A percentile compares a stretch with the other conserved stretches of the same genome.
These are phyloP conservation scores for Amaranthus hypochondriacus DNA, from an alignment of 148 eudicot genomes.

Conservation along the genomic window DNA sequence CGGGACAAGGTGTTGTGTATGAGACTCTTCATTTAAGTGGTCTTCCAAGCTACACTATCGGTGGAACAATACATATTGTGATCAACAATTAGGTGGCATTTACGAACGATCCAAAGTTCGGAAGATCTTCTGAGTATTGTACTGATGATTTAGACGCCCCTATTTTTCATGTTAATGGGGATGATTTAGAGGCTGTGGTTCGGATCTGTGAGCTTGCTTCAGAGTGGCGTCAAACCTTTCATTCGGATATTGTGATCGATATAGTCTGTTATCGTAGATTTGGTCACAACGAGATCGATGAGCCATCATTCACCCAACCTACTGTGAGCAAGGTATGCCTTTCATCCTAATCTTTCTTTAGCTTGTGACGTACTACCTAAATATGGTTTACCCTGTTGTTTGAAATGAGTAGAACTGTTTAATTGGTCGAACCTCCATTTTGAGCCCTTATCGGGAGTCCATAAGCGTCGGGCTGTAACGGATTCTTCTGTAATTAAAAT, in stretches of 20 bases:
- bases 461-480: too few relatives aligned
- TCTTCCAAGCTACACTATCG: conserved; percentile 85
- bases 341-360: too few relatives aligned
- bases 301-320: conserved; percentile 94
- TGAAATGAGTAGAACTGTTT: too few relatives aligned
- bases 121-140: conserved; percentile 93
- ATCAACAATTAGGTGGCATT: conserved; percentile 94
- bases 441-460: too few relatives aligned
- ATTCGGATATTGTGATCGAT: conserved; percentile 91
- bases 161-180: conserved; percentile 92
- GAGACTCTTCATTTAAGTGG: conserved; percentile 94
- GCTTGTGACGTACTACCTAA: too few relatives aligned
- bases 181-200: conserved; percentile 90
- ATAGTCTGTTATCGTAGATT: conserved; percentile 86
- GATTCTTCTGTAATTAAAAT: too few relatives aligned
- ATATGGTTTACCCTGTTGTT: too few relatives aligned
- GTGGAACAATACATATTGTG: conserved; percentile 88
- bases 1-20: conserved; percentile 96
- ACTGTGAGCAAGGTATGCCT: conserved; percentile 69
- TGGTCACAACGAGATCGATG: conserved; percentile 95
- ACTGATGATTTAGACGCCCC: conserved; percentile 88
- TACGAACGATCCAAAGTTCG: conserved; percentile 76
- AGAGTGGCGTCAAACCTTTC: conserved; percentile 96
- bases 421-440: too few relatives aligned
- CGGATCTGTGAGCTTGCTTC: conserved; percentile 96